Evolutionary conservation across 176 grass and related monocot species (phyloP), one percentile per base, ranked within the genome.

Genomic region (Hordeum marinum): DNA sequence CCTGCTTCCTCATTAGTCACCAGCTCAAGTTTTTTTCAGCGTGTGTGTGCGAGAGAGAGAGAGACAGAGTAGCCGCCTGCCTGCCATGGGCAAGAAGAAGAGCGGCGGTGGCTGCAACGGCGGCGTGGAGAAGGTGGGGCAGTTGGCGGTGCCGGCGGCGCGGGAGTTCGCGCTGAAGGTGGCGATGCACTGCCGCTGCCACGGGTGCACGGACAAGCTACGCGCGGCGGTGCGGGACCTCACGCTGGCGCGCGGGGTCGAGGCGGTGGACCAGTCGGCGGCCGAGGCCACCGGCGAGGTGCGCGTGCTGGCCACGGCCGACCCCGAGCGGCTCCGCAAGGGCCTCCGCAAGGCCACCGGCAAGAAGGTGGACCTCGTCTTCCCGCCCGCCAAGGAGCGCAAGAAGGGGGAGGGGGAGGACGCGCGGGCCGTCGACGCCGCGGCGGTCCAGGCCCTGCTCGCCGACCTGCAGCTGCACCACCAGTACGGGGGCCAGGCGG

Each of bases 161-260:
- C 35, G 5, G 72, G 80, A 54, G 40, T 76, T 84, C 81, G 7
- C 77, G 68, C 85, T 91, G 0, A 88, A 18, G 89, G 81, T 91
- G 48, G 62, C 62, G 2, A 91, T 71, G 77, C 89, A 91, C 77
- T 87, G 89, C 81, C 12, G 7, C 2, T 91, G 89, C 89, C 2
- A 63, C 4, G 89, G 89, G 5, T 91, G 89, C 85, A 29, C 0
- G 37, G 24, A 41, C 81, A 91, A 63, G 77, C 55, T 91, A 77
- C 69, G 71, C 41, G 67, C 29, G 1, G 89, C 35, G 31, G 77
- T 85, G 32, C 65, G 42, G 9, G 69, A 70, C 32, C 13, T 91
- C 24, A 21, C 65, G 21, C 25, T 12, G 45, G 7, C 14, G 14
- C 9, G 9, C 0, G 85, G 89, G 21, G 83, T 91, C 12, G 20